phyloP scores from a whole-genome alignment of 2,329 filamentous ascomycete genomes.

The Akanthomyces dipterigenus region DNA sequence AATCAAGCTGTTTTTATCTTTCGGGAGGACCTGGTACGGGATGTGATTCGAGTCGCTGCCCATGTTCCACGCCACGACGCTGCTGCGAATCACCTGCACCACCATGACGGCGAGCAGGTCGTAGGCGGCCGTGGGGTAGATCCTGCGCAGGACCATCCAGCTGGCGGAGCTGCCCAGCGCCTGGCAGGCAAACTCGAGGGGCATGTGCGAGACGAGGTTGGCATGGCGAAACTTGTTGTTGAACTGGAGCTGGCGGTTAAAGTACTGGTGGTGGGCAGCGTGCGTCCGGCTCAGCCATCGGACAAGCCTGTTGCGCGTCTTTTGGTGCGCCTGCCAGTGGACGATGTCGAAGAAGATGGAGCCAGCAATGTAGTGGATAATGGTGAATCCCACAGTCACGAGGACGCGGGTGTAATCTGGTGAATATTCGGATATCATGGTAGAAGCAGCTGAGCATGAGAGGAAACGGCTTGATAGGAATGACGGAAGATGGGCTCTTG shows the following conservation, averaged over 20 bases:
- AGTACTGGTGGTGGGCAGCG: conserved; percentile 12
- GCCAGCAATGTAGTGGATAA: conserved; percentile 9
- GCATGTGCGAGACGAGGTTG: conserved; percentile 12
- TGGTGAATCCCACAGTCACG: neutral
- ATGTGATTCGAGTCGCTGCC: conserved; percentile 16
- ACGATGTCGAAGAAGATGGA: conserved; percentile 10
- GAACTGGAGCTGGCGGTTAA: conserved; percentile 9
- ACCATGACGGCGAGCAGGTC: conserved; percentile 6
- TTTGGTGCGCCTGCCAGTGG: conserved; percentile 12
- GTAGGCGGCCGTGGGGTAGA: neutral
- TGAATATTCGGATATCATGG: neutral
- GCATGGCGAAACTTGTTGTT: conserved; percentile 5
- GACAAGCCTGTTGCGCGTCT: conserved; percentile 2
- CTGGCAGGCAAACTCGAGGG: conserved; percentile 12
- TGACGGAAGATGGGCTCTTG: neutral
- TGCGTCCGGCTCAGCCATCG: conserved; percentile 12
- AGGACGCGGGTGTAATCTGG: neutral
- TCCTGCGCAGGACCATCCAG: neutral
- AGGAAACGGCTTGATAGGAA: neutral
- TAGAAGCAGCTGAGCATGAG: neutral
- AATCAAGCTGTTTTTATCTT: conserved; percentile 11
- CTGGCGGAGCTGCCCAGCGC: conserved; percentile 5
- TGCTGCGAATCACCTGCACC: conserved; percentile 2
- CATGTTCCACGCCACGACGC: conserved; percentile 12
- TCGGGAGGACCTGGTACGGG: conserved; percentile 10